These are phyloP conservation scores for Alternaria burnsii DNA, from an alignment of 2,329 filamentous ascomycete genomes.

Conservation along the genomic window DNA sequence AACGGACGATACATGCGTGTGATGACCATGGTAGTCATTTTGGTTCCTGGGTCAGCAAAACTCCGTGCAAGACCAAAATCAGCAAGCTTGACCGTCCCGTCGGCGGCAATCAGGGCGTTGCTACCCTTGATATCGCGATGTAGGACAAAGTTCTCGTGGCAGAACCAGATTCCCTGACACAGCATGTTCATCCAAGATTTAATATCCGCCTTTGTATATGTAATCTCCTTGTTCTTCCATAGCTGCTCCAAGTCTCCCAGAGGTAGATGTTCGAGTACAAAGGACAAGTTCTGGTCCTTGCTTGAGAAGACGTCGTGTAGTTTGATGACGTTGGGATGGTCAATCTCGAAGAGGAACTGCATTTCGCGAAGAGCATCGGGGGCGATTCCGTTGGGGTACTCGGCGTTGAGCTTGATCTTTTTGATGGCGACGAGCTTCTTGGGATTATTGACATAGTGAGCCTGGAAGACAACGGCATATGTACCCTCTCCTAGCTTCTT, in stretches of 20 bases:
- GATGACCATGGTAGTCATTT: conserved; percentile 95
- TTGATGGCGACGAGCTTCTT: conserved; percentile 85
- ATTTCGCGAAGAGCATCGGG: conserved; percentile 96
- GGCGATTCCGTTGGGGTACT: conserved; percentile 89
- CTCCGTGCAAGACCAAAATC: conserved; percentile 94
- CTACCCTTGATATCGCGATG: conserved; percentile 99
- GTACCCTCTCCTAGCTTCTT: conserved; percentile 95
- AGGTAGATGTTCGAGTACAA: conserved; percentile 93
- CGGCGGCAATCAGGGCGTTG: conserved; percentile 92
- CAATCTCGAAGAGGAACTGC: conserved; percentile 92
- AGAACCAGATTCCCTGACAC: conserved; percentile 92
- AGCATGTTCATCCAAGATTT: conserved; percentile 99
- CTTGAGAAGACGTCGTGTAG: conserved; percentile 93
- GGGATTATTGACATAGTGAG: conserved; percentile 77
- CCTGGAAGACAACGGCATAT: conserved; percentile 94
- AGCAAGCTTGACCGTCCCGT: conserved; percentile 92
- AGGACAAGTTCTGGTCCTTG: conserved; percentile 94
- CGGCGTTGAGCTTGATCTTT: conserved; percentile 86
- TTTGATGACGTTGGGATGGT: conserved; percentile 94
- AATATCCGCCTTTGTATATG: conserved; percentile 88
- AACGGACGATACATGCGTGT: conserved; percentile 97
- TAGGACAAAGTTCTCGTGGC: conserved; percentile 90
- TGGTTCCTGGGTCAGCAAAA: conserved; percentile 86
- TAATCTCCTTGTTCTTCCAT: conserved; percentile 77
- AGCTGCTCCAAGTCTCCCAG: conserved; percentile 95